Percentiles rank a stretch among this genome's conserved stretches.
Evolutionary conservation across 768 basidiomycete species (phyloP).

Genomic region (Trametes villosa): DNA sequence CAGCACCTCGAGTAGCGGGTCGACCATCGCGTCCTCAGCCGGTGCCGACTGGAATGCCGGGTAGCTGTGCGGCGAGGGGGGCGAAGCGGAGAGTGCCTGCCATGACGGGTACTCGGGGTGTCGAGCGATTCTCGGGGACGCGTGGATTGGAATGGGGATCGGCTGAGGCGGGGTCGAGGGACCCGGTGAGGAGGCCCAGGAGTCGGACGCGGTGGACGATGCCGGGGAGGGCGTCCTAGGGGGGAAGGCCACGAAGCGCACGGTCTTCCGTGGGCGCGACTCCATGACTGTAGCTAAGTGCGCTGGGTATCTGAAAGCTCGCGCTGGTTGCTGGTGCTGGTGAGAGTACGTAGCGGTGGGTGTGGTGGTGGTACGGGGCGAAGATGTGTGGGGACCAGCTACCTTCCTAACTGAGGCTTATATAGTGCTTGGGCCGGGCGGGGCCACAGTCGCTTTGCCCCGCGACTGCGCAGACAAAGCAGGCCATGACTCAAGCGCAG

Average conservation of each 20-base stretch:
- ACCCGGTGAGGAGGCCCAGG: constrained; percentile 8
- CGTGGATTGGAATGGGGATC: not conserved
- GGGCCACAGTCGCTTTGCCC: constrained; percentile 2
- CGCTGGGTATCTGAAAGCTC: not conserved
- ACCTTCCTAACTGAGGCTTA: constrained; percentile 7
- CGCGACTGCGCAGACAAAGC: constrained; percentile 15
- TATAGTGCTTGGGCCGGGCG: constrained; percentile 6
- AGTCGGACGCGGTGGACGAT: constrained; percentile 13
- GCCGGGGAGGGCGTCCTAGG: constrained; percentile 20
- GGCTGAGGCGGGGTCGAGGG: constrained; percentile 15
- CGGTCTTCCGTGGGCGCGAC: constrained; percentile 10
- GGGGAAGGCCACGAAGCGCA: constrained; percentile 11
- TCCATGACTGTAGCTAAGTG: not conserved
- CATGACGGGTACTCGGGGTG: constrained; percentile 2
- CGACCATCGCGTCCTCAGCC: constrained; percentile 1
- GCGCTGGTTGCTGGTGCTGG: not conserved
- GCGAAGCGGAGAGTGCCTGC: constrained; percentile 1
- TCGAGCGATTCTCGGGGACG: not conserved
- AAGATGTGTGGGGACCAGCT: not conserved
- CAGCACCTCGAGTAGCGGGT: constrained; percentile 14
- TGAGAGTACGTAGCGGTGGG: not conserved
- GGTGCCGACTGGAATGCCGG: not conserved
- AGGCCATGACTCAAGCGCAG: constrained; percentile 1
- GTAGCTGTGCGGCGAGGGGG: not conserved
- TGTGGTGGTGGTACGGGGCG: not conserved